Evolutionary conservation across 2,329 filamentous ascomycete species (phyloP).

Genomic region (Fusarium penzigii): DNA sequence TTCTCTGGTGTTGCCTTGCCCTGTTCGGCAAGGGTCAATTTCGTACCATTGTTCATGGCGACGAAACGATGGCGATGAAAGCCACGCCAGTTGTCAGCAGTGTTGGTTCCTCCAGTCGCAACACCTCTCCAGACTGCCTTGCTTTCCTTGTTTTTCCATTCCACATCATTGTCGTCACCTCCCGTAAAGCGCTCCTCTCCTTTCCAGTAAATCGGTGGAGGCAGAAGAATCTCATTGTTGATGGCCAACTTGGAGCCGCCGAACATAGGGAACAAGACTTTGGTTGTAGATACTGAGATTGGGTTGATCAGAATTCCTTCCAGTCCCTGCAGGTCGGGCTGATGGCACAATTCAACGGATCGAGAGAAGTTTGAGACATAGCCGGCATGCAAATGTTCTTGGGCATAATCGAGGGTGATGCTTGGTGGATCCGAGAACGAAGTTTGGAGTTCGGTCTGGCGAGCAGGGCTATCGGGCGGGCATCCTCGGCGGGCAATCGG

Average conservation of each 20-base stretch:
- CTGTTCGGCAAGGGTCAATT: conserved; percentile 50
- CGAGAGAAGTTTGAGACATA: conserved; percentile 63
- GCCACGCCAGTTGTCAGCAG: conserved; percentile 64
- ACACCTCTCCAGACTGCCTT: conserved; percentile 66
- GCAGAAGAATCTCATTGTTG: conserved; percentile 71
- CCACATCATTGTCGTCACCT: conserved; percentile 50
- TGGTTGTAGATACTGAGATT: conserved; percentile 56
- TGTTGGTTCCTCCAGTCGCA: conserved; percentile 64
- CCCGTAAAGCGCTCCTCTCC: conserved; percentile 64
- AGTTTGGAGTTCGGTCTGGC: conserved; percentile 44
- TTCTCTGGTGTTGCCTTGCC: conserved; percentile 47
- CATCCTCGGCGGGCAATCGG: conserved; percentile 60
- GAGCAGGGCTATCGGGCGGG: conserved; percentile 61
- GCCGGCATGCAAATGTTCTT: conserved; percentile 54
- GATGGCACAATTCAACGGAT: conserved; percentile 64
- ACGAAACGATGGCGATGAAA: conserved; percentile 78
- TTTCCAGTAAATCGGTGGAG: conserved; percentile 69
- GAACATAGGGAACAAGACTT: conserved; percentile 64
- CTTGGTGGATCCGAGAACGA: conserved; percentile 46
- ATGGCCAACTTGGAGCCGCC: conserved; percentile 68
- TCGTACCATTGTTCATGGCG: conserved; percentile 69
- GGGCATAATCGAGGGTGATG: conserved; percentile 47
- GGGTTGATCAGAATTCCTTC: conserved; percentile 67
- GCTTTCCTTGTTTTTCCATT: conserved; percentile 59
- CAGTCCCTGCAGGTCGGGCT: conserved; percentile 62